Base-by-base conservation (phyloP, 352 stramenopile species). In the Phytophthora ohioensis region DNA sequence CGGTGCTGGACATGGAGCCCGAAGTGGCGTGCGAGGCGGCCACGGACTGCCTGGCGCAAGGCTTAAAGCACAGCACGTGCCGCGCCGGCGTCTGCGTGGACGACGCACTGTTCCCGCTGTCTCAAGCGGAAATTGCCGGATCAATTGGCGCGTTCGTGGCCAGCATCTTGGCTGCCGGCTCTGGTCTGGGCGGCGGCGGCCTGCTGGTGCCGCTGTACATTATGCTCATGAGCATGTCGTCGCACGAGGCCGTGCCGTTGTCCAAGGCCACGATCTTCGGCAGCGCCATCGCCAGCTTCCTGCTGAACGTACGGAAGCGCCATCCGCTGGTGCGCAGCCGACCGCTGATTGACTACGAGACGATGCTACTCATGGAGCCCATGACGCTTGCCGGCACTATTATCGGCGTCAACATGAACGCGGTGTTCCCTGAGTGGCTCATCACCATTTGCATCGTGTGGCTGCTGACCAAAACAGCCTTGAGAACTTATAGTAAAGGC, bases 371-470 rank as follows among this genome's bases (percentile, higher is more conserved):
- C 47, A 91, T 95, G 86, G 88, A 95, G 66, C 88, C 88, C 31
- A 93, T 95, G 88, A 95, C 88, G 17, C 79, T 95, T 7, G 88
- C 88, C 0, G 86, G 88, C 34, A 95, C 88, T n/a, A 94, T 94
- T 67, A 88, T 94, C 35, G 88, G 88, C 52, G 88, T 95, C 39
- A 91, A 92, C 71, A 86, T 95, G 79, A 95, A 94, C 73, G 86
- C 85, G 4, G 82, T 86, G 5, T 94, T 92, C 52, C 88, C 88
- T 8, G 87, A 95, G 71, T 95, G 87, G 85, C 78, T 95, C 48
- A 93, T 94, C 57, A 93, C 84, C 0, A 62, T 93, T 13, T 88
- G 84, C 55, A 91, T 95, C 34, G 86, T 95, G 43, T 87, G 69
- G 75, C 69, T 95, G 53, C 75, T 95, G 11, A 90, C 80, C 13